phyloP scores from a whole-genome alignment of 1,284 basidiomycete species.

The Boletellus deceptivus region DNA sequence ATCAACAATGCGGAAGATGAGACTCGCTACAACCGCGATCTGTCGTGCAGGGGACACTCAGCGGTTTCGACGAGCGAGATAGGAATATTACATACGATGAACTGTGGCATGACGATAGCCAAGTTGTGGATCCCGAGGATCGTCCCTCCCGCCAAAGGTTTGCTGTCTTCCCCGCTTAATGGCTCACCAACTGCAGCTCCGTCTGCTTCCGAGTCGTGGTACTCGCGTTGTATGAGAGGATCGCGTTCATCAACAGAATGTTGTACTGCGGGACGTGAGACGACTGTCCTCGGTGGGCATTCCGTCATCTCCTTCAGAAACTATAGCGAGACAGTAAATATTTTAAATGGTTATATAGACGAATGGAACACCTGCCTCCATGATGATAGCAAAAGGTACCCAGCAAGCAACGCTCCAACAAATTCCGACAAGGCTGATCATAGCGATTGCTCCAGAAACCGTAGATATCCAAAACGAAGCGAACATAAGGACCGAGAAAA shows the following conservation, averaged over 20 bases:
- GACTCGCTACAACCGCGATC: slow-evolving; percentile 86
- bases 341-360: background rate
- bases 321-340: slow-evolving; percentile 38
- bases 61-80: background rate
- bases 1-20: slow-evolving; percentile 85
- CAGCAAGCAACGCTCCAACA: slow-evolving; percentile 96
- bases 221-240: slow-evolving; percentile 67
- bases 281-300: background rate
- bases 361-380: slow-evolving; percentile 63
- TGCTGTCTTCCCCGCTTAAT: slow-evolving; percentile 42
- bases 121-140: slow-evolving; percentile 95
- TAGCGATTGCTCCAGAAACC: slow-evolving; percentile 70
- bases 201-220: slow-evolving; percentile 34
- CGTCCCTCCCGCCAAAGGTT: slow-evolving; percentile 83
- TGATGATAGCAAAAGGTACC: slow-evolving; percentile 89
- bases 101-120: slow-evolving; percentile 90
- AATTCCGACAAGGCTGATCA: slow-evolving; percentile 84
- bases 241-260: slow-evolving; percentile 47
- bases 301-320: slow-evolving; percentile 76
- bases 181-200: slow-evolving; percentile 38
- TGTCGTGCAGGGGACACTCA: slow-evolving; percentile 30
- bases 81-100: slow-evolving; percentile 61
- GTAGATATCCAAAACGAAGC: slow-evolving; percentile 83
- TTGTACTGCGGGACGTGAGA: slow-evolving; percentile 2
- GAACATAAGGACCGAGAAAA: slow-evolving; percentile 76